These are phyloP conservation scores for Trichophaea hybrida DNA, from an alignment of 2,329 filamentous ascomycete genomes.

Conservation along the genomic window DNA sequence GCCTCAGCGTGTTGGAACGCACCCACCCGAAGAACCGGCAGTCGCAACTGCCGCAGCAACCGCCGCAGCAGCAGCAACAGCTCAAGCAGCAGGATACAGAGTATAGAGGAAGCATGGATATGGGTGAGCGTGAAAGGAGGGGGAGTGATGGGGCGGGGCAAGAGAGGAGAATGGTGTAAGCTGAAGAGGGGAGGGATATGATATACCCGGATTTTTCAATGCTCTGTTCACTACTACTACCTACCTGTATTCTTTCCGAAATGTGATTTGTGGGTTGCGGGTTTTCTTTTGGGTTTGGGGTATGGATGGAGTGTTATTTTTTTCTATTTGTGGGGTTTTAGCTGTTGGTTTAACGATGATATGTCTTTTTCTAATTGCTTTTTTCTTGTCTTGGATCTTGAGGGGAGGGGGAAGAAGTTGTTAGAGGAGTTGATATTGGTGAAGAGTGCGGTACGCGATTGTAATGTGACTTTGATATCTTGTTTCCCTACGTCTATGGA, in stretches of 20 bases:
- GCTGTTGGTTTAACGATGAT: background rate
- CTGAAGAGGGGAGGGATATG: background rate
- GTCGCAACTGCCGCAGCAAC: background rate
- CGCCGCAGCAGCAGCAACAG: background rate
- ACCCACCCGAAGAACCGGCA: background rate
- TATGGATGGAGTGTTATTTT: background rate
- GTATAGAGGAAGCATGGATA: slow-evolving; percentile 1
- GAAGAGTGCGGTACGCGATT: too few relatives aligned
- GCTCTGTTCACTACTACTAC: too few relatives aligned
- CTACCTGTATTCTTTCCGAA: too few relatives aligned
- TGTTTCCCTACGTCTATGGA: too few relatives aligned
- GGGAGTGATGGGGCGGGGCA: background rate
- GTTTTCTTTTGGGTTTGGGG: background rate
- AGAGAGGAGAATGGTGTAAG: background rate
- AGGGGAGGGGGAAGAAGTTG: background rate
- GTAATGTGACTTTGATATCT: too few relatives aligned
- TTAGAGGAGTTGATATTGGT: too few relatives aligned
- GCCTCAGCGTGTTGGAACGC: background rate
- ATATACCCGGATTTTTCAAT: background rate
- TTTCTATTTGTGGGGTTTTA: background rate
- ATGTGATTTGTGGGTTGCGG: background rate
- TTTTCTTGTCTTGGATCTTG: background rate
- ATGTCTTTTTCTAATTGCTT: background rate
- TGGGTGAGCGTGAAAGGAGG: background rate
- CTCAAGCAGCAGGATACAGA: background rate